phyloP scores from a whole-genome alignment of 306 rosid species.

The Casuarina equisetifolia region DNA sequence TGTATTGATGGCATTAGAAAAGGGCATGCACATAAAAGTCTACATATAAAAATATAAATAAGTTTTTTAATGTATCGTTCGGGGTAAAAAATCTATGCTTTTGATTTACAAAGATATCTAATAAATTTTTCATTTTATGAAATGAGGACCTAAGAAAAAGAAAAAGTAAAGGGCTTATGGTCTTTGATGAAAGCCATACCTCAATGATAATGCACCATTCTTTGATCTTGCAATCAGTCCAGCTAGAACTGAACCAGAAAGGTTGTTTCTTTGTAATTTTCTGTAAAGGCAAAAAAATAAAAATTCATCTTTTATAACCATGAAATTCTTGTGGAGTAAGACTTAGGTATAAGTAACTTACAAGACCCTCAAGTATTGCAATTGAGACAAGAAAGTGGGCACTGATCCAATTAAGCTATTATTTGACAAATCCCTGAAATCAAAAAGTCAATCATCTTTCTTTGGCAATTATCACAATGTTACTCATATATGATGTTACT shows the following conservation, averaged over 20 bases:
- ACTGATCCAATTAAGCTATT: conserved; percentile 22
- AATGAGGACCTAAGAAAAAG: too few species aligned
- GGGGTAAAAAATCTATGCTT: too few species aligned
- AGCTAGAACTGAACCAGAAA: conserved; percentile 39
- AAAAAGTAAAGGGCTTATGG: too few species aligned
- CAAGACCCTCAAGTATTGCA: conserved; percentile 38
- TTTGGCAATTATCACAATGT: background rate
- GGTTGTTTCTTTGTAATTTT: conserved; percentile 45
- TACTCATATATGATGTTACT: background rate
- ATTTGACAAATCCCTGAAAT: background rate
- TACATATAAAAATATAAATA: too few species aligned
- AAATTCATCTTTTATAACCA: background rate
- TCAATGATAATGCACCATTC: too few species aligned
- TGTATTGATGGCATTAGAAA: background rate
- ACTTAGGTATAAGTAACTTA: conserved; percentile 18
- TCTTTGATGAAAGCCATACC: too few species aligned
- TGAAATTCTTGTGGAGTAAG: background rate
- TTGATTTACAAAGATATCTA: too few species aligned
- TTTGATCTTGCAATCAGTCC: conserved; percentile 28
- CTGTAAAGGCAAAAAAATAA: conserved; percentile 30
- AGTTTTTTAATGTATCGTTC: too few species aligned
- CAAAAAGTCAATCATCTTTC: conserved; percentile 5
- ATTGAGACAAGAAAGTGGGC: conserved; percentile 35
- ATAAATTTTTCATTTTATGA: too few species aligned
- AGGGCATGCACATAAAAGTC: background rate